phyloP scores from a whole-genome alignment of 345 rosid species.

The Barbarea vulgaris region DNA sequence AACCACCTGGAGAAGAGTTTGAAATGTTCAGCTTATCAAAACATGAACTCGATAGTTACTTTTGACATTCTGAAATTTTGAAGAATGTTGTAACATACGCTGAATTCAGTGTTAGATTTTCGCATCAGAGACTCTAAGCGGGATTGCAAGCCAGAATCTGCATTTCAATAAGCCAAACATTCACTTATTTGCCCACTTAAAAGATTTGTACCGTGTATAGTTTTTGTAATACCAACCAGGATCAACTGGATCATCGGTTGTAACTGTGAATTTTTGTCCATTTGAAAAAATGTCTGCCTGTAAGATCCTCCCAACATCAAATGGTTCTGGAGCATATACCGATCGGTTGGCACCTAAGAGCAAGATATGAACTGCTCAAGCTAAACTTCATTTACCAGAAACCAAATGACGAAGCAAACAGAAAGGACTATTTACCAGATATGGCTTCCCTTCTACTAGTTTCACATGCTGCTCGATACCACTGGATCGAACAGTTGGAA shows the following conservation, averaged over 20 bases:
- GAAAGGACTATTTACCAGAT: conserved; percentile 54
- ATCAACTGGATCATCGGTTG: conserved; percentile 65
- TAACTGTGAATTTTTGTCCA: conserved; percentile 68
- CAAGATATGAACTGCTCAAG: conserved; percentile 21
- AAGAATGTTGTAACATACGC: conserved; percentile 49
- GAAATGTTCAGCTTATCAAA: conserved; percentile 8
- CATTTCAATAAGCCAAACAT: conserved; percentile 21
- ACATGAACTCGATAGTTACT: not conserved
- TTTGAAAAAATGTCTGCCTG: conserved; percentile 69
- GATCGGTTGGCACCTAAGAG: conserved; percentile 65
- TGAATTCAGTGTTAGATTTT: conserved; percentile 84
- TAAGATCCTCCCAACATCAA: conserved; percentile 77
- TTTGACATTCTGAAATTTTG: not conserved
- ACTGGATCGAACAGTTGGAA: conserved; percentile 78
- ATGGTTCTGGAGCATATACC: conserved; percentile 93
- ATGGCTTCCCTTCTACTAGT: conserved; percentile 70
- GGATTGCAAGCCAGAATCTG: conserved; percentile 73
- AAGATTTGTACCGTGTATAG: not conserved
- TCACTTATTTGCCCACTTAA: conserved; percentile 3
- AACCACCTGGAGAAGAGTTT: conserved; percentile 56
- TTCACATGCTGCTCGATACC: conserved; percentile 80
- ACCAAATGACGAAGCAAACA: conserved; percentile 11
- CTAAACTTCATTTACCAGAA: conserved; percentile 6
- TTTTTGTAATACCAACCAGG: conserved; percentile 57
- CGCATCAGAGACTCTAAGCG: conserved; percentile 71